Conservation (phyloP, 768 basidiomycete species). For the Goffeauzyma gilvescens region DNA sequence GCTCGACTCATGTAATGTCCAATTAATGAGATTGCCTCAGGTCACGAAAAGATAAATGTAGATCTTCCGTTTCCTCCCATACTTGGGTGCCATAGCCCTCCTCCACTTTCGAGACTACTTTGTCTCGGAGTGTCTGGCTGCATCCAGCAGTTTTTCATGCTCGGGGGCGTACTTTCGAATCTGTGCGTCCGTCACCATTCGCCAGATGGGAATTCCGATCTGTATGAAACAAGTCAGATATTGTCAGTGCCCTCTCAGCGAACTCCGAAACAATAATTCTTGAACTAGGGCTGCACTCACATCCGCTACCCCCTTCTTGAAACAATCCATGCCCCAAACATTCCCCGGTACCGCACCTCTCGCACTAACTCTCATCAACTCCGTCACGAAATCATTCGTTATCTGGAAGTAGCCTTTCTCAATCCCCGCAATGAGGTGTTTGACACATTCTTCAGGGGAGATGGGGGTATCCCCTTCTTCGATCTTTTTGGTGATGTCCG, state of each 20-base stretch:
- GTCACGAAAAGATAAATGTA: no score
- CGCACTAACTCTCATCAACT: slow-evolving; percentile 49
- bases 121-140: no score
- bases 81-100: no score
- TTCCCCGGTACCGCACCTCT: slow-evolving; percentile 46
- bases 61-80: no score
- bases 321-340: slow-evolving; percentile 42
- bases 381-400: slow-evolving; percentile 48
- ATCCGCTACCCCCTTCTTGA: slow-evolving; percentile 35
- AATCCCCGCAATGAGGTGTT: slow-evolving; percentile 48
- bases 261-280: not conserved
- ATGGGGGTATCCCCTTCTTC: slow-evolving; percentile 52
- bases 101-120: no score
- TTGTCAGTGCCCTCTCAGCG: not conserved
- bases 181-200: slow-evolving; percentile 22
- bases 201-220: slow-evolving; percentile 30
- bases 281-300: slow-evolving; percentile 26
- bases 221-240: slow-evolving; percentile 8
- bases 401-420: slow-evolving; percentile 55
- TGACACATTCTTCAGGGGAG: slow-evolving; percentile 47
- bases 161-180: slow-evolving; percentile 11
- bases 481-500: slow-evolving; percentile 51
- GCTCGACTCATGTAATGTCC: no score
- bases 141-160: slow-evolving; percentile 12
- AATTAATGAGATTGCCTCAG: no score